Conservation (phyloP, 2,329 filamentous ascomycete genomes). For the Colletotrichum lindemuthianum region DNA sequence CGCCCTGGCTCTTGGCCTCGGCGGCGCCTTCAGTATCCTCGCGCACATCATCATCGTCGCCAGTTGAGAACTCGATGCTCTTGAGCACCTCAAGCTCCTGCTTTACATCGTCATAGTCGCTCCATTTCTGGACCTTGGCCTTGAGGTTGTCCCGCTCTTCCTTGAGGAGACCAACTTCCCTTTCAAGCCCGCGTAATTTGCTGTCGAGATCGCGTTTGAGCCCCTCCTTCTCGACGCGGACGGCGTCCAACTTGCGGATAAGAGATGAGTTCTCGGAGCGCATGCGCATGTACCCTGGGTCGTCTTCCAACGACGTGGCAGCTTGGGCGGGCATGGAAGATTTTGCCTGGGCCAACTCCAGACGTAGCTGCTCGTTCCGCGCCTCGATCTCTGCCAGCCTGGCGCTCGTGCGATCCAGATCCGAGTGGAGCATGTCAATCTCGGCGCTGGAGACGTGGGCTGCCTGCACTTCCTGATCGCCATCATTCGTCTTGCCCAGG, state of each 20-base stretch:
- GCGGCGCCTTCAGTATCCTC: slow-evolving; percentile 58
- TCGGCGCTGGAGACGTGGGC: slow-evolving; percentile 85
- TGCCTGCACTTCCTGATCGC: slow-evolving; percentile 64
- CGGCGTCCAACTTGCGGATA: slow-evolving; percentile 85
- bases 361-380: slow-evolving; percentile 89
- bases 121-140: slow-evolving; percentile 85
- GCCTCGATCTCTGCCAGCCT: slow-evolving; percentile 91
- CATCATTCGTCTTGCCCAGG: slow-evolving; percentile 76
- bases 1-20: slow-evolving; percentile 70
- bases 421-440: slow-evolving; percentile 90
- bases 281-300: slow-evolving; percentile 87
- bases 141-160: slow-evolving; percentile 85
- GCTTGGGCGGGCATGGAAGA: slow-evolving; percentile 74
- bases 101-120: slow-evolving; percentile 95
- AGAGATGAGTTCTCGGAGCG: slow-evolving; percentile 94
- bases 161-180: slow-evolving; percentile 78
- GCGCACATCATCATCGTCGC: slow-evolving; percentile 74
- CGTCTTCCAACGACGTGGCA: slow-evolving; percentile 78
- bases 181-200: slow-evolving; percentile 80
- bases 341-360: slow-evolving; percentile 90
- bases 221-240: slow-evolving; percentile 83
- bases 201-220: slow-evolving; percentile 80
- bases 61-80: slow-evolving; percentile 96
- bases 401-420: slow-evolving; percentile 88
- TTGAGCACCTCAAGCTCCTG: slow-evolving; percentile 96